Conservation (phyloP, 129 eudicot species). For the Saussurea involucrata region DNA sequence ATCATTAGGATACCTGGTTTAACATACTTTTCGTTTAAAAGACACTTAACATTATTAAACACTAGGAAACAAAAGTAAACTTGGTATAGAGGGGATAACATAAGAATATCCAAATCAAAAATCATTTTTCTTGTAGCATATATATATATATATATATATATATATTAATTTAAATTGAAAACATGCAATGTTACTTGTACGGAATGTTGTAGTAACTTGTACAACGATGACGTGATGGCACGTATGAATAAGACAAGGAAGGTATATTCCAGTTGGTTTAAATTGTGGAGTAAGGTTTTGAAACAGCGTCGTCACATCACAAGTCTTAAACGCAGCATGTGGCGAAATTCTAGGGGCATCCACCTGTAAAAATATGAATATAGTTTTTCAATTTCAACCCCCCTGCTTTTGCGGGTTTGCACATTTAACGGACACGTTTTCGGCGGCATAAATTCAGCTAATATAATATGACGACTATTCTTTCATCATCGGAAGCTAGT, state of each 20-base stretch:
- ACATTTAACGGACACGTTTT: slow-evolving; percentile 31
- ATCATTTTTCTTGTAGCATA: background rate
- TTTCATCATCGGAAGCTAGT: slow-evolving; percentile 21
- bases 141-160: no score
- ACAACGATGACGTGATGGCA: slow-evolving; percentile 9
- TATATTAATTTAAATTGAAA: background rate
- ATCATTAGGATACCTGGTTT: background rate
- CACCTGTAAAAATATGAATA: slow-evolving; percentile 18
- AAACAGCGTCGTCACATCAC: slow-evolving; percentile 22
- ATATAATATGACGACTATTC: slow-evolving; percentile 14
- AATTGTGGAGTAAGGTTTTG: slow-evolving; percentile 34
- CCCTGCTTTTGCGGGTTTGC: slow-evolving; percentile 23
- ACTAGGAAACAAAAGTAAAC: background rate
- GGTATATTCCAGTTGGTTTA: slow-evolving; percentile 25
- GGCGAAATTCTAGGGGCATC: slow-evolving; percentile 29
- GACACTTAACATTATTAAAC: background rate
- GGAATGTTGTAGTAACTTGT: background rate
- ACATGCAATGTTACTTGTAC: slow-evolving; percentile 8
- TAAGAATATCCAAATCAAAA: background rate
- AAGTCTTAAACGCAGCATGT: slow-evolving; percentile 34
- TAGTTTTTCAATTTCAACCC: slow-evolving; percentile 11
- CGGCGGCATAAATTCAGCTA: slow-evolving; percentile 24
- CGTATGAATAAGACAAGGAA: background rate
- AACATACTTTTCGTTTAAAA: background rate
- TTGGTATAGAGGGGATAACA: background rate